phyloP scores from a whole-genome alignment of 345 rosid species.

The Geranium rotundifolium region DNA sequence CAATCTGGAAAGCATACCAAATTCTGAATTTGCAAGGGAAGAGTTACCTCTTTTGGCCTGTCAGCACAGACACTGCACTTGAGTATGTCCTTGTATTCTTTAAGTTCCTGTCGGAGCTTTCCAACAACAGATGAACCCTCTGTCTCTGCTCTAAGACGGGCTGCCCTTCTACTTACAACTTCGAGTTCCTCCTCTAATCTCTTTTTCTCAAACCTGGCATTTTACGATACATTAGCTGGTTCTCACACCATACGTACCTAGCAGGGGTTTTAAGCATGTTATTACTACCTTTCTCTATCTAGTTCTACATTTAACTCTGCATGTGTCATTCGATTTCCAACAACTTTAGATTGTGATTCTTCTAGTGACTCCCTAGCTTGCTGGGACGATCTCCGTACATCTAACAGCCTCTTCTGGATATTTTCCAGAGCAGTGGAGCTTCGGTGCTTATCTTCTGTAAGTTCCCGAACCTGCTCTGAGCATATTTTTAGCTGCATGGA shows the following conservation, averaged over 20 bases:
- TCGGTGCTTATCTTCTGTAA: conserved; percentile 54
- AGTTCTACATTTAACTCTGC: conserved; percentile 49
- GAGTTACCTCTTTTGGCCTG: conserved; percentile 74
- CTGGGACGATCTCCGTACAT: conserved; percentile 41
- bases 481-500: conserved; percentile 59
- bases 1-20: not conserved
- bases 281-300: conserved; percentile 61
- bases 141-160: conserved; percentile 39
- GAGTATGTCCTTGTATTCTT: conserved; percentile 78
- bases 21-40: not conserved
- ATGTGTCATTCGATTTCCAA: conserved; percentile 35
- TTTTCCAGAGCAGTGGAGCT: conserved; percentile 36
- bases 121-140: conserved; percentile 64
- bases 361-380: conserved; percentile 60
- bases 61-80: conserved; percentile 86
- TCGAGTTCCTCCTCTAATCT: conserved; percentile 75
- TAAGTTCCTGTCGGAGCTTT: conserved; percentile 69
- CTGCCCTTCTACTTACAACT: conserved; percentile 50
- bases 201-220: conserved; percentile 58
- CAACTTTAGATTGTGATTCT: conserved; percentile 53
- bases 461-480: conserved; percentile 59
- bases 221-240: conserved; percentile 3
- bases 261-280: not conserved
- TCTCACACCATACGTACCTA: not conserved
- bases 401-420: conserved; percentile 52